A percentile compares a stretch with the other conserved stretches of the same genome.
phyloP scores from a whole-genome alignment of 805 yeast species.

The Hanseniaspora occidentalis region DNA sequence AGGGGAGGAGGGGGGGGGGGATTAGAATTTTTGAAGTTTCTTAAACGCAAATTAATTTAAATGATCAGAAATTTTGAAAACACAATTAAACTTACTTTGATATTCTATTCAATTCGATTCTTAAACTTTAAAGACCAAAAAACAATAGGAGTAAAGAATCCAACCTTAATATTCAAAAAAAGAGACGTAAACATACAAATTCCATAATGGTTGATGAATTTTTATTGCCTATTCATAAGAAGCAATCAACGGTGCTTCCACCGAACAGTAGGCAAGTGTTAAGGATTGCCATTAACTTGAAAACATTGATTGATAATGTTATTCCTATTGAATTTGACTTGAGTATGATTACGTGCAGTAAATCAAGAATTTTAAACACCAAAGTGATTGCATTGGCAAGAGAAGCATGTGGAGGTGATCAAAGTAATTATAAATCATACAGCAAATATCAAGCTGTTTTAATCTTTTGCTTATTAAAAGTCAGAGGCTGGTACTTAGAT shows the following conservation, averaged over 20 bases:
- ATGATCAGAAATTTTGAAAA: too few relatives aligned
- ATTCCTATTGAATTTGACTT: constrained; percentile 54
- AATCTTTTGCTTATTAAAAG: constrained; percentile 59
- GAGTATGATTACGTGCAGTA: constrained; percentile 37
- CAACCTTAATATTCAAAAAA: too few relatives aligned
- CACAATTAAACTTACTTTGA: too few relatives aligned
- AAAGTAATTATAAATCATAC: constrained; percentile 39
- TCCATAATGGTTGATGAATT: background rate
- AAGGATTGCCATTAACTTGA: constrained; percentile 61
- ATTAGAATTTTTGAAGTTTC: too few relatives aligned
- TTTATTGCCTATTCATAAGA: background rate
- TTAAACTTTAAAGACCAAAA: too few relatives aligned
- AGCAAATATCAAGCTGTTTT: constrained; percentile 55
- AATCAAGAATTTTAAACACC: constrained; percentile 46
- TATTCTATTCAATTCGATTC: too few relatives aligned
- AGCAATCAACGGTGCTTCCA: constrained; percentile 6
- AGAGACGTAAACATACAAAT: too few relatives aligned
- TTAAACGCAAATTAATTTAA: too few relatives aligned
- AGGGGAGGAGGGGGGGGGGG: too few relatives aligned
- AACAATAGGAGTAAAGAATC: too few relatives aligned
- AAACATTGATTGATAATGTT: constrained; percentile 55
- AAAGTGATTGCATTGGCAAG: constrained; percentile 47
- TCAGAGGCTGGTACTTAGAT: constrained; percentile 66
- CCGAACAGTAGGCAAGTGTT: constrained; percentile 59
- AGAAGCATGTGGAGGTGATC: constrained; percentile 72